Evolutionary conservation across 805 yeast species (phyloP).

Genomic region (Candida coleopterorum): DNA sequence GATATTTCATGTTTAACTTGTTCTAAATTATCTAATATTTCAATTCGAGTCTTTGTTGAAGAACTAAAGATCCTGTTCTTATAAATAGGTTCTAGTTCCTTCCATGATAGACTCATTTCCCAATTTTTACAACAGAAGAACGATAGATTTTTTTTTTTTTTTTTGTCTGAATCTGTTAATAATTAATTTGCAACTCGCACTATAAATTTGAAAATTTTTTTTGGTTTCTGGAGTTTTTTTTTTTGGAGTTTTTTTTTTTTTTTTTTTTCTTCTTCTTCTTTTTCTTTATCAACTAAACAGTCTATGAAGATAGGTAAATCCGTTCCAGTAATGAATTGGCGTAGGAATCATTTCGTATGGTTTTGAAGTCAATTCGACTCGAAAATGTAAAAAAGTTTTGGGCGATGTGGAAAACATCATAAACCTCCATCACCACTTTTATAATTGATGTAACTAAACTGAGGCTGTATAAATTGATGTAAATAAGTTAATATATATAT

Average conservation of each 20-base stretch:
- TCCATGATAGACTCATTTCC: slow-evolving; percentile 15
- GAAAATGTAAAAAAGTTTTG: slow-evolving; percentile 15
- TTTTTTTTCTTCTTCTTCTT: slow-evolving; percentile 24
- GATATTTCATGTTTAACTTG: slow-evolving; percentile 19
- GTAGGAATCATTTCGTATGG: slow-evolving; percentile 2
- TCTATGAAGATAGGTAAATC: slow-evolving; percentile 49
- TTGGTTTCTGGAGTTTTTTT: too few species aligned
- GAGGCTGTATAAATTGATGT: slow-evolving; percentile 27
- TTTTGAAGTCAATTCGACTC: slow-evolving; percentile 12
- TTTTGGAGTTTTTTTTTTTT: too few species aligned
- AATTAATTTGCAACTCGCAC: background rate
- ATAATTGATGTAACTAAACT: slow-evolving; percentile 36
- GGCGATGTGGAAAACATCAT: slow-evolving; percentile 53
- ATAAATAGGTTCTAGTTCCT: slow-evolving; percentile 19
- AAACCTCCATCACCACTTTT: slow-evolving; percentile 45
- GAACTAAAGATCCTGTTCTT: slow-evolving; percentile 26
- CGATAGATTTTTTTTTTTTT: too few species aligned
- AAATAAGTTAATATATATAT: too few species aligned
- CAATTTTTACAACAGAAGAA: too few species aligned
- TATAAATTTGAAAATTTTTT: too few species aligned
- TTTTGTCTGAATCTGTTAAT: too few species aligned
- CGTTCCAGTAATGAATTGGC: slow-evolving; percentile 30
- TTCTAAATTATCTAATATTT: slow-evolving; percentile 27
- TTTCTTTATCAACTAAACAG: slow-evolving; percentile 52
- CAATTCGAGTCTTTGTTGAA: slow-evolving; percentile 30